A percentile compares a stretch with the other conserved stretches of the same genome.
Evolutionary conservation across 148 eudicot genomes (phyloP).

Genomic region (Tetragonia tetragonoides): DNA sequence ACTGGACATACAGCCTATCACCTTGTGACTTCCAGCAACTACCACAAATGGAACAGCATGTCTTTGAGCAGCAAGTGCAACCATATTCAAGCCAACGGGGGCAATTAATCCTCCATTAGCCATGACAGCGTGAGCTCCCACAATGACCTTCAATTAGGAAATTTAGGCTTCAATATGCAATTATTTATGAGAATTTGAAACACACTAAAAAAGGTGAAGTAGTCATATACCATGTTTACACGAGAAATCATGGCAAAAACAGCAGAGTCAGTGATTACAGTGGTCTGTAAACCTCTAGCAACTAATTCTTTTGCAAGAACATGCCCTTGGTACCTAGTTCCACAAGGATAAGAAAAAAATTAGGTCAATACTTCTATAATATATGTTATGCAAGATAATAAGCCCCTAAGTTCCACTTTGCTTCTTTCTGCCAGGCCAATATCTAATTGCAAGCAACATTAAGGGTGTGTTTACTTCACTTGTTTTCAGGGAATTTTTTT

Average conservation of each 20-base stretch:
- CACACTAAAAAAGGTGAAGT: neutral
- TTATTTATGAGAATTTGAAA: neutral
- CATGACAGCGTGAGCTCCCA: slow-evolving; percentile 99
- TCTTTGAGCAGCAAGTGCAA: slow-evolving; percentile 97
- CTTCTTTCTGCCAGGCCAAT: neutral
- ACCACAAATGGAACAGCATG: slow-evolving; percentile 99
- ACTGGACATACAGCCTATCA: slow-evolving; percentile 17
- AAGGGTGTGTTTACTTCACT: no score
- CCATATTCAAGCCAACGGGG: slow-evolving; percentile 98
- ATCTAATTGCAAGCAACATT: neutral
- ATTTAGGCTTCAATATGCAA: neutral
- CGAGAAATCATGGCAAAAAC: slow-evolving; percentile 99
- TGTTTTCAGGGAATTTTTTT: no score
- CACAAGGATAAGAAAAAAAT: slow-evolving; percentile 13
- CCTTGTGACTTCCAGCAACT: slow-evolving; percentile 97
- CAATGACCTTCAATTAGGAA: slow-evolving; percentile 63
- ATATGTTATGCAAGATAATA: neutral
- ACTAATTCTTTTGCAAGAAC: slow-evolving; percentile 89
- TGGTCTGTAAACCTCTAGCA: slow-evolving; percentile 86
- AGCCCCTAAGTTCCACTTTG: neutral
- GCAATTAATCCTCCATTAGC: slow-evolving; percentile 97
- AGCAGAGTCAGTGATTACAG: slow-evolving; percentile 96
- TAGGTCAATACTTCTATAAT: slow-evolving; percentile 6
- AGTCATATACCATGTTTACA: slow-evolving; percentile 78
- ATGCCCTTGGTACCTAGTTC: slow-evolving; percentile 87